A percentile compares a stretch with the other conserved stretches of the same genome.
Conservation (phyloP, 495 filamentous ascomycete genomes). For the Penicillium turbatum region DNA sequence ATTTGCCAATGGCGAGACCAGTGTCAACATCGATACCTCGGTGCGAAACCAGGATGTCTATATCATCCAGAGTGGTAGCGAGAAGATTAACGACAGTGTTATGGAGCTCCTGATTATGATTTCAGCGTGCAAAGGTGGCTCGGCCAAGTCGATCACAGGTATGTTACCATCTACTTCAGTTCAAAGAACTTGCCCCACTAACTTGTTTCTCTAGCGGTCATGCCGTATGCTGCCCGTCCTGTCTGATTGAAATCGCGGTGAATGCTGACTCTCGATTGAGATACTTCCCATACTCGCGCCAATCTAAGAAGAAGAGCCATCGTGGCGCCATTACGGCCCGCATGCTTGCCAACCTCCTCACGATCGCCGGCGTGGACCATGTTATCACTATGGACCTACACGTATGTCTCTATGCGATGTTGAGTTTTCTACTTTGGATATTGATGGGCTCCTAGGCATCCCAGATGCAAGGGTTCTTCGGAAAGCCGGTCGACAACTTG, state of each 20-base stretch:
- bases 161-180: constrained; percentile 27
- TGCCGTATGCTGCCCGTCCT: constrained; percentile 59
- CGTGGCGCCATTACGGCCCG: constrained; percentile 93
- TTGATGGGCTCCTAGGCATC: constrained; percentile 53
- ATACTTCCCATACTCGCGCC: constrained; percentile 97
- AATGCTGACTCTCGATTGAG: constrained; percentile 48
- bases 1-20: constrained; percentile 91
- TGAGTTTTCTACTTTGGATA: constrained; percentile 7
- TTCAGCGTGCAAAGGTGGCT: constrained; percentile 95
- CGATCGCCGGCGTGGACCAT: constrained; percentile 92
- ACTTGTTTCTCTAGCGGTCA: constrained; percentile 62
- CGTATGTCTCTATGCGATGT: constrained; percentile 39
- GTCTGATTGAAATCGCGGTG: constrained; percentile 29
- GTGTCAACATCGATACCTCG: constrained; percentile 86
- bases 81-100: constrained; percentile 95
- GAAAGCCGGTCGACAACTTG: constrained; percentile 94
- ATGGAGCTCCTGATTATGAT: constrained; percentile 99
- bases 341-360: constrained; percentile 92
- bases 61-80: constrained; percentile 94
- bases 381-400: constrained; percentile 96
- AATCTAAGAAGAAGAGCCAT: constrained; percentile 98
- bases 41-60: constrained; percentile 98
- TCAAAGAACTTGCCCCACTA: constrained; percentile 20
- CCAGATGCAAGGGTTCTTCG: constrained; percentile 99
- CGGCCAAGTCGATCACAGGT: constrained; percentile 97